Conservation (phyloP, 2,329 filamentous ascomycete genomes). For the Fusarium humuli region DNA sequence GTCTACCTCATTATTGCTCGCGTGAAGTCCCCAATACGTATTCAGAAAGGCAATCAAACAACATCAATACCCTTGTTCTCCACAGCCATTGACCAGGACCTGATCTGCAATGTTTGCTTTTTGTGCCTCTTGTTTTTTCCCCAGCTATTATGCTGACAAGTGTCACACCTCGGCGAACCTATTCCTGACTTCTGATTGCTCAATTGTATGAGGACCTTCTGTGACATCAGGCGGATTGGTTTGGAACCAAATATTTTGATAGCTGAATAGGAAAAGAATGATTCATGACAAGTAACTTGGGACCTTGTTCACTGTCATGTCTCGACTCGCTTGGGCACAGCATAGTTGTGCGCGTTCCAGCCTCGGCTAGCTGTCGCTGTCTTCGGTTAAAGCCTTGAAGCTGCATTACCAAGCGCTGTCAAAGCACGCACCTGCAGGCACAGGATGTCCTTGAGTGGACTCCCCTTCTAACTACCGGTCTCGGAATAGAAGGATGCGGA, state of each 20-base stretch:
- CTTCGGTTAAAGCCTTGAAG: conserved; percentile 7
- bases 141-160: background rate
- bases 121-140: conserved; percentile 23
- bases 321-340: conserved; percentile 24
- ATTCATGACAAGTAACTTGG: background rate
- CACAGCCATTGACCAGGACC: background rate
- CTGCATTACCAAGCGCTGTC: conserved; percentile 35
- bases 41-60: background rate
- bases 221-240: background rate
- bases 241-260: background rate
- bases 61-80: conserved; percentile 7
- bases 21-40: background rate
- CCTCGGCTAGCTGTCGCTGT: conserved; percentile 5
- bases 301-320: background rate
- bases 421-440: conserved; percentile 31
- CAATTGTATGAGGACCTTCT: background rate
- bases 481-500: conserved; percentile 21
- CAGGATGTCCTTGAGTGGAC: conserved; percentile 11
- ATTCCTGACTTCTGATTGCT: background rate
- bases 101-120: conserved; percentile 15
- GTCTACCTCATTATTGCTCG: background rate
- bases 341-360: background rate
- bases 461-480: conserved; percentile 37
- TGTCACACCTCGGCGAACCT: background rate
- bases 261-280: background rate